Evolutionary conservation across 2,329 filamentous ascomycete species (phyloP), one percentile per base, ranked within the genome.

Genomic region (Zymoseptoria pseudotritici): DNA sequence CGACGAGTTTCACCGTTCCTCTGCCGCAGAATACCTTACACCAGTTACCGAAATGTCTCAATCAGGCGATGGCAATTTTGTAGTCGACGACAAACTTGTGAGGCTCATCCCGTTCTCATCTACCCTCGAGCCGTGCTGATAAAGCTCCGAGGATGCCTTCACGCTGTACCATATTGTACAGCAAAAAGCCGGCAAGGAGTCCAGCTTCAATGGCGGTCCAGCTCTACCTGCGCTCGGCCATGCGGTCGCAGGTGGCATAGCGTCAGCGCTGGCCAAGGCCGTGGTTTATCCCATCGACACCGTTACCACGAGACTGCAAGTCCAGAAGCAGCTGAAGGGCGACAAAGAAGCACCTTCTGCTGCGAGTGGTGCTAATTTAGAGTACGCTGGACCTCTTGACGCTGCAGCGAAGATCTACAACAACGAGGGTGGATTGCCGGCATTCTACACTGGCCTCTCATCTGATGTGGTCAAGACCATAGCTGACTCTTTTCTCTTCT

Each of bases 401-500:
- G 89, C 88, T 0, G 82, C 88, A 49, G 77, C 79, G 60, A 86
- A 84, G 71, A 94, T 95, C 65, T 88, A 87, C 68, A 76, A 79
- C 36, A 78, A 82, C 31, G 88, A 91, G 73, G 90, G 89, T n/a
- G 85, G 88, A 3, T 65, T 86, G 19, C 71, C 73, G 56, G 89
- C 87, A 0, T 86, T 96, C 65, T 96, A 80, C 64, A 77, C 74
- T 22, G 79, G 79, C 4, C 69, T 77, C 8, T 62, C 65, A 17
- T 73, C 74, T 8, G 78, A 80, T 66, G 75, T 77, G 1, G 65
- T 73, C 24, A 81, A 81, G 65, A 74, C 75, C 51, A 73, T 81
- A 11, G 73, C 84, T 29, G 90, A 94, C 76, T 89, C 87, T 59
- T 93, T 94, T 71, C 79, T 95, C 56, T 95, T 95, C 79, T 95